Percentiles rank a stretch among this genome's conserved stretches.
Evolutionary conservation across 2,329 filamentous ascomycete species (phyloP).

Genomic region (Xylariaceae sp.): DNA sequence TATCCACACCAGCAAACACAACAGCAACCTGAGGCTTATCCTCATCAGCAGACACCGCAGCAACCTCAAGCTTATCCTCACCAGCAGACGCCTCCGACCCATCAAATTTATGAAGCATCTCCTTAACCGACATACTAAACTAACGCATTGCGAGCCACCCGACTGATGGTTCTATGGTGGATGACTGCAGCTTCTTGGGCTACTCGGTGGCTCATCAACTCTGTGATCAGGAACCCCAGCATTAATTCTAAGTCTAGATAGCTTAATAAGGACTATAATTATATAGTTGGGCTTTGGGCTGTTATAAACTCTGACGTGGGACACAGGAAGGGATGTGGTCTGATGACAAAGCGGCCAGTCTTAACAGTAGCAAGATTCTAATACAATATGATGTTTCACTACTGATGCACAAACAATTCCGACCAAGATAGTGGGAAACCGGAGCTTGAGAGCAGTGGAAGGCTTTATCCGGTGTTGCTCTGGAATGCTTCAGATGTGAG

Average conservation of each 20-base stretch:
- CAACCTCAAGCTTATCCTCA: neutral
- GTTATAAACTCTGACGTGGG: neutral
- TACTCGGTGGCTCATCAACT: neutral
- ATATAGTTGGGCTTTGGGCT: neutral
- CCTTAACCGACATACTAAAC: neutral
- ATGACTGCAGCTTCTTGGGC: neutral
- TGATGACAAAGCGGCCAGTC: neutral
- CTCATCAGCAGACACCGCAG: neutral
- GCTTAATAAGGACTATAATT: neutral
- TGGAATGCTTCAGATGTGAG: slow-evolving; percentile 5
- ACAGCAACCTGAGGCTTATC: slow-evolving; percentile 17
- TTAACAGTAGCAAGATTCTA: slow-evolving; percentile 11
- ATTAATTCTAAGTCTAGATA: neutral
- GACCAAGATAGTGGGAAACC: neutral
- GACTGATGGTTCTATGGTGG: neutral
- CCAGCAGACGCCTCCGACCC: slow-evolving; percentile 1
- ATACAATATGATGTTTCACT: slow-evolving; percentile 13
- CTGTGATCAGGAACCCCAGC: neutral
- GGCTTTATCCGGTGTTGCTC: slow-evolving; percentile 14
- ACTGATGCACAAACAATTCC: neutral
- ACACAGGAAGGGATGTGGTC: neutral
- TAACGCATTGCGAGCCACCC: neutral
- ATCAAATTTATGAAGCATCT: neutral
- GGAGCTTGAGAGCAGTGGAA: neutral
- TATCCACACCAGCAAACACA: neutral